Evolutionary conservation across 148 eudicot species (phyloP).

Genomic region (Silene uniflora): DNA sequence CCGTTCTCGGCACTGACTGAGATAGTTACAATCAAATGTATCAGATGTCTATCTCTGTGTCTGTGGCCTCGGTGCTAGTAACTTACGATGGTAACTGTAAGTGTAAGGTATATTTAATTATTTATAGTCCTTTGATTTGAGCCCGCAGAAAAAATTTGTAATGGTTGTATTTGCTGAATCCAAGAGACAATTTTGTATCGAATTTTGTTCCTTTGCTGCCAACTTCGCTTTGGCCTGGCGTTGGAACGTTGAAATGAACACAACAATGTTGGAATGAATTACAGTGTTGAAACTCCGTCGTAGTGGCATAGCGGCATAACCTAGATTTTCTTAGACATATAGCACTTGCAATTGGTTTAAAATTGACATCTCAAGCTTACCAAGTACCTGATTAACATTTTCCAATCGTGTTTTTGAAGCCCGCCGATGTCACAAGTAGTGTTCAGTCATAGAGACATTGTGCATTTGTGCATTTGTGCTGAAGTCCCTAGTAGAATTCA

Average conservation of each 20-base stretch:
- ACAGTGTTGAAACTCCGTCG: too few species aligned
- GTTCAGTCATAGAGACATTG: neutral
- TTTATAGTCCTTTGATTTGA: neutral
- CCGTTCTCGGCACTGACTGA: constrained; percentile 51
- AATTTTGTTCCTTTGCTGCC: neutral
- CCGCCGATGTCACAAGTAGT: neutral
- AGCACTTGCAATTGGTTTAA: neutral
- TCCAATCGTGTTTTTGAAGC: neutral
- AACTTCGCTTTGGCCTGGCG: neutral
- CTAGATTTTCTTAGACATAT: neutral
- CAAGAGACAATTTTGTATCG: neutral
- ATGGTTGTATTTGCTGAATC: neutral
- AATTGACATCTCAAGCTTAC: too few species aligned
- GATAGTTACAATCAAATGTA: neutral
- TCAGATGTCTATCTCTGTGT: neutral
- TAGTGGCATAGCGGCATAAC: too few species aligned
- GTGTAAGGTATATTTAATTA: too few species aligned
- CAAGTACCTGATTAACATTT: too few species aligned
- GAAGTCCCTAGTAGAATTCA: too few species aligned
- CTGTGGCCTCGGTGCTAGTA: neutral
- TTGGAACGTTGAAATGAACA: neutral
- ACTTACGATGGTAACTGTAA: neutral
- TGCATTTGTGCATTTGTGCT: too few species aligned
- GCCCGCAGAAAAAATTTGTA: neutral
- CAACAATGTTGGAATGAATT: neutral